Evolutionary conservation across 345 rosid species (phyloP).

Genomic region (Viola odorata): DNA sequence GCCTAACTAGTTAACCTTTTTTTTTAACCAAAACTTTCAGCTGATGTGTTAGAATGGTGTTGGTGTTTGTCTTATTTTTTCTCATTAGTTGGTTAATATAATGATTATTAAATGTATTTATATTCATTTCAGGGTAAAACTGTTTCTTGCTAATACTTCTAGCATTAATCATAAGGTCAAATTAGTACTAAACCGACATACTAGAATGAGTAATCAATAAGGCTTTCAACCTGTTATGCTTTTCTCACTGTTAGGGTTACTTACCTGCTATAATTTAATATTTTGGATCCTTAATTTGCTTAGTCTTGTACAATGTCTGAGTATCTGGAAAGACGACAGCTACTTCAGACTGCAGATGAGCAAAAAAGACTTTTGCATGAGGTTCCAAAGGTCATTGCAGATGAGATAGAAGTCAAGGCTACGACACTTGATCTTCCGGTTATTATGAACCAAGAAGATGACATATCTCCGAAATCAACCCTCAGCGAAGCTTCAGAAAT

Average conservation of each 20-base stretch:
- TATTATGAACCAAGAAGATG: slow-evolving; percentile 16
- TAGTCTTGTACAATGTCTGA: slow-evolving; percentile 49
- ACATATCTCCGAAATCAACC: slow-evolving; percentile 24
- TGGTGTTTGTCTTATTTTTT: no score
- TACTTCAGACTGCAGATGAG: slow-evolving; percentile 63
- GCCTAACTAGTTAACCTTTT: no score
- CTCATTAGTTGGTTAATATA: not conserved
- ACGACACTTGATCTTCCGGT: slow-evolving; percentile 23
- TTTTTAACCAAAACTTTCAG: no score
- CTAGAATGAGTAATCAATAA: not conserved
- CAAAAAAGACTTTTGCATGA: slow-evolving; percentile 50
- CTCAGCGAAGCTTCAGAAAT: slow-evolving; percentile 24
- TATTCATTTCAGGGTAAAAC: not conserved
- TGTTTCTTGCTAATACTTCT: not conserved
- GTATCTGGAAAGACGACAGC: slow-evolving; percentile 64
- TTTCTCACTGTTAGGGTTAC: no score
- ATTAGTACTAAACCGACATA: not conserved
- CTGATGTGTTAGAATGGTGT: no score
- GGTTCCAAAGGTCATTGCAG: slow-evolving; percentile 63
- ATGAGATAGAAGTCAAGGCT: slow-evolving; percentile 43
- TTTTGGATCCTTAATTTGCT: slow-evolving; percentile 48
- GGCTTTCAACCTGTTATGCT: not conserved
- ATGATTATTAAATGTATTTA: not conserved
- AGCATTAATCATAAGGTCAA: not conserved
- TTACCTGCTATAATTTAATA: not conserved